Percentiles rank a stretch among this genome's conserved stretches.
Conservation (phyloP, 1,284 basidiomycete species). For the Coriolopsis trogii region DNA sequence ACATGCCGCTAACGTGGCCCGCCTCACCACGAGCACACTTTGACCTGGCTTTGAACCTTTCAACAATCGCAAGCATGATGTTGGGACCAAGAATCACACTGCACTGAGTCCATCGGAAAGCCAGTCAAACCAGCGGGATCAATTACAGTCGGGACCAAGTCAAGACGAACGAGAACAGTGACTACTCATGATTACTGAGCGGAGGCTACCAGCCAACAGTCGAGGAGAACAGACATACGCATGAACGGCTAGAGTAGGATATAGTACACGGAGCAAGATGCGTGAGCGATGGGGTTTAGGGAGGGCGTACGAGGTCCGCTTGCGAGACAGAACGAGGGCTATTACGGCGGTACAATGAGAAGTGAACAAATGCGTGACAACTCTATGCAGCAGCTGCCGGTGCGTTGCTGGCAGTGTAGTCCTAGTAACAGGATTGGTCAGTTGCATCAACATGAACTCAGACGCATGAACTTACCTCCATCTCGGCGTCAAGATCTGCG, state of each 20-base stretch:
- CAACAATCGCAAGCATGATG: neutral
- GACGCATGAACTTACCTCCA: constrained; percentile 62
- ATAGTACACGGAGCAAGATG: constrained; percentile 17
- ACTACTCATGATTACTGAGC: constrained; percentile 13
- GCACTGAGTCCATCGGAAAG: neutral
- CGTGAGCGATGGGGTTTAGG: neutral
- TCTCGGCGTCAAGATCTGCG: constrained; percentile 81
- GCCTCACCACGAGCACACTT: too few relatives aligned
- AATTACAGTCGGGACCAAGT: too few relatives aligned
- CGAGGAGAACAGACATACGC: constrained; percentile 14
- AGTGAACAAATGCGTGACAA: neutral
- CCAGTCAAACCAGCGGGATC: constrained; percentile 1
- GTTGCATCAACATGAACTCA: neutral
- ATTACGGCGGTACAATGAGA: constrained; percentile 1
- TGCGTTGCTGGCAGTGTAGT: constrained; percentile 66
- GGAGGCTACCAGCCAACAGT: constrained; percentile 8
- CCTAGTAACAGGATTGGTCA: constrained; percentile 40
- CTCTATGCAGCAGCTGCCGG: constrained; percentile 29
- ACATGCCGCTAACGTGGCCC: too few relatives aligned
- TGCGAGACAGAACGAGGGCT: neutral
- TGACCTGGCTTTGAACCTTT: neutral
- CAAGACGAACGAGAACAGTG: constrained; percentile 16
- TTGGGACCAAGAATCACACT: too few relatives aligned
- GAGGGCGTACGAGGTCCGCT: constrained; percentile 8
- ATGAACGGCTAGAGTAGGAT: constrained; percentile 19